These are phyloP conservation scores for Fraxinus pennsylvanica DNA, from an alignment of 257 asterid genomes.

Conservation along the genomic window DNA sequence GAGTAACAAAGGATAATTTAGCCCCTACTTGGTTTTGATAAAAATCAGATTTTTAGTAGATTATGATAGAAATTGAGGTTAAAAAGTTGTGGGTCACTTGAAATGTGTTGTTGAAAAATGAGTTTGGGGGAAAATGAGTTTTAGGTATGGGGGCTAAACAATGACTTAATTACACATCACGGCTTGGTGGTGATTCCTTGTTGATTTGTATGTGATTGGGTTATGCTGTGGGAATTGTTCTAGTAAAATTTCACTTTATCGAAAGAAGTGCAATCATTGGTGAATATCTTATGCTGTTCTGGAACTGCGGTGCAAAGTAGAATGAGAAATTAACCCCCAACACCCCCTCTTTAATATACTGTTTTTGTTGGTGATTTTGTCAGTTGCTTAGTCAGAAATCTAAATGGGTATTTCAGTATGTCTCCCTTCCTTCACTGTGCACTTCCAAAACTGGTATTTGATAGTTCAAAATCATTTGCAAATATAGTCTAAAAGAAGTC, in stretches of 20 bases:
- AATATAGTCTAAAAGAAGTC: background rate
- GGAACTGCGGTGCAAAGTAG: slow-evolving; percentile 4
- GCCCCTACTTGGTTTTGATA: too few species aligned
- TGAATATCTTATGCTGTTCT: slow-evolving; percentile 13
- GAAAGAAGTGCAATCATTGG: slow-evolving; percentile 9
- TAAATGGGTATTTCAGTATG: slow-evolving; percentile 2
- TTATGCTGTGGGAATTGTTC: slow-evolving; percentile 21
- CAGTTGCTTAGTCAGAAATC: slow-evolving; percentile 1
- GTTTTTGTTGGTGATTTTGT: slow-evolving; percentile 17
- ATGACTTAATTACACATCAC: background rate
- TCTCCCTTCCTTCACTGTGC: slow-evolving; percentile 12
- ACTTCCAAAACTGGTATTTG: slow-evolving; percentile 4
- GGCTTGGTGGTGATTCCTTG: slow-evolving; percentile 8
- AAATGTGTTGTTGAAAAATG: too few species aligned
- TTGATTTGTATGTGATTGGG: slow-evolving; percentile 13
- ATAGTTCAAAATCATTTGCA: slow-evolving; percentile 7
- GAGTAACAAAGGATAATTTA: background rate
- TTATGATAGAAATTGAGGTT: too few species aligned
- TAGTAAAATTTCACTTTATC: background rate
- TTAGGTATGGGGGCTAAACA: too few species aligned
- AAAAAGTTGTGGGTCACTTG: too few species aligned
- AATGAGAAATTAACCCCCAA: slow-evolving; percentile 12
- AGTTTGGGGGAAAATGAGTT: too few species aligned
- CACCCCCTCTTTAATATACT: background rate
- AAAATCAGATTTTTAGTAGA: too few species aligned